Evolutionary conservation across 208 protist genomes (phyloP), one percentile per base, ranked within the genome.

Genomic region (Polymyxa betae): DNA sequence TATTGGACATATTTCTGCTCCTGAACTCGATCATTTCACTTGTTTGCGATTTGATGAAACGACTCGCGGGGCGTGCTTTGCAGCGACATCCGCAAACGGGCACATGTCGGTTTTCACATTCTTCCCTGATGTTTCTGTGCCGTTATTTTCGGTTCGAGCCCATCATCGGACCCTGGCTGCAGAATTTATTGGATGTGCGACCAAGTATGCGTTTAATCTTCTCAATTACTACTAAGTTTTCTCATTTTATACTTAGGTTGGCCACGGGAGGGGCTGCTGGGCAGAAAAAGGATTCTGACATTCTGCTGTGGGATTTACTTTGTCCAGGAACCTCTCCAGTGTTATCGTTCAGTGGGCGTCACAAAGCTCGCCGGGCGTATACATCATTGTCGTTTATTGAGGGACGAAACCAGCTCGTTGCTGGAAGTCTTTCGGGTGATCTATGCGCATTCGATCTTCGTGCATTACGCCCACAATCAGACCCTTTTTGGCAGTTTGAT

Each of bases 241-340:
- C 5, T 29, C 5, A 60, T 60, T 24, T 60, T 24, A 60, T 60
- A 29, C 24, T 35, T 82, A 82, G 72, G 72, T 12, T 82, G 5
- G 72, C 72, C 16, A 82, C 72, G 12, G 72, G 72, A 5, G 72
- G 72, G 5, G 35, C 72, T 20, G 5, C 72, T 43, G 40, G 40
- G n/a, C 5, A 82, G 5, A 82, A 82, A n/a, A 82, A 5, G 35
- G 5, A 38, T 20, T 82, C 72, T 12, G 40, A 82, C n/a, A 43
- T 82, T n/a, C 16, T 5, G 5, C 16, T 82, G 16, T 82, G 72
- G 72, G 72, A 82, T 43, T n/a, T 82, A n/a, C 72, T 82, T 20
- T 43, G 16, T 35, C 72, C 72, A 40, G 40, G n/a, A 20, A 35
- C 10, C 16, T 82, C 72, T 43, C 72, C 35, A 12, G 72, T 82